These are phyloP conservation scores for Beauveria sp. DNA, from an alignment of 2,329 filamentous ascomycete species.

Conservation along the genomic window DNA sequence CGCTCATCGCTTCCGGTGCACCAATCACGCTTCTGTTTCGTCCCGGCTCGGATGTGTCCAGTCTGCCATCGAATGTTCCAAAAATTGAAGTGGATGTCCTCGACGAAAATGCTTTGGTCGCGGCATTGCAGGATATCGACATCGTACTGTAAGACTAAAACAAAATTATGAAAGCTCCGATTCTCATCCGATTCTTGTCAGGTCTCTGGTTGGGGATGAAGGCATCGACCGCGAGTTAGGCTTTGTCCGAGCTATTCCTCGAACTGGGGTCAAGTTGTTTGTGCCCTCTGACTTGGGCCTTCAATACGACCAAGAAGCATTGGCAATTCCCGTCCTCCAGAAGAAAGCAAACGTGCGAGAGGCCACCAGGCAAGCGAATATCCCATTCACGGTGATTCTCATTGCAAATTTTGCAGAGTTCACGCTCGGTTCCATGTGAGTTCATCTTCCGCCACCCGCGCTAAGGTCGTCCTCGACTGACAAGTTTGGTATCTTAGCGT, in stretches of 20 bases:
- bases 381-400: not conserved
- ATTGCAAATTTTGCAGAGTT: too few species aligned
- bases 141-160: not conserved
- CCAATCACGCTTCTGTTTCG: not conserved
- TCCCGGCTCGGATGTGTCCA: not conserved
- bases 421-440: too few species aligned
- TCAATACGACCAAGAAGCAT: not conserved
- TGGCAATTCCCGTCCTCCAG: not conserved
- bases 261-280: not conserved
- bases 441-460: too few species aligned
- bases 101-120: not conserved
- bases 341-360: not conserved
- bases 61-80: not conserved
- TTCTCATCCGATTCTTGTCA: not conserved
- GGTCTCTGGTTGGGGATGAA: not conserved
- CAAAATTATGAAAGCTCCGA: too few species aligned
- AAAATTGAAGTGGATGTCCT: not conserved
- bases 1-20: not conserved
- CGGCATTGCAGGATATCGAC: not conserved
- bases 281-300: slow-evolving; percentile 1
- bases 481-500: too few species aligned
- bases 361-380: not conserved
- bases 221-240: not conserved
- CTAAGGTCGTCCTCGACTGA: too few species aligned
- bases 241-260: not conserved